Evolutionary conservation across 1,139 yeast genomes (phyloP), one percentile per base, ranked within the genome.

Genomic region (Pneumocystis murina): DNA sequence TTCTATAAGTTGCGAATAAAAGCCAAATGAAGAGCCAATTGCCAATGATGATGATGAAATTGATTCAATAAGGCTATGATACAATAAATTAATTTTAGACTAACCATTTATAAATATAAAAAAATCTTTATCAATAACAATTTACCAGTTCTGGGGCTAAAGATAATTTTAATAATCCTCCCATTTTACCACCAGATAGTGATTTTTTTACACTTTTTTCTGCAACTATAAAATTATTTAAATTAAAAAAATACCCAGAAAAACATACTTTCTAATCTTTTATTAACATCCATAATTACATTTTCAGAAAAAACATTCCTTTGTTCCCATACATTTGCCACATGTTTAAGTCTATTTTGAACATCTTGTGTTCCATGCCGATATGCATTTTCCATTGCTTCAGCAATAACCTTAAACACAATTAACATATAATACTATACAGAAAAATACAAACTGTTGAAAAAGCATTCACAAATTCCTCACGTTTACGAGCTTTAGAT

Each of bases 251-350:
- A 38, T 59, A 30, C 10, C 24, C 30, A 38, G 8, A 62, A 59
- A 38, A 64, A 62, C 7, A 68, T 71, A 61, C 70, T 66, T 38
- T 73, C 73, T 8, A 81, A 69, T 1, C 77, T 75, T 14, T 69
- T 70, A 59, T 75, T 77, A 69, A 86, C 76, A n/a, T 73, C 73
- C 8, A 72, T 71, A 61, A 85, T 76, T 33, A 79, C 82, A 1
- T 71, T 71, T 0, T 72, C 70, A 1, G 77, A 68, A 69, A 86
- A 87, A 1, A 89, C 81, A 35, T 73, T 71, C 62, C 96, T 76
- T 66, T 87, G 87, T 63, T 79, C 79, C 95, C 96, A 87, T 17
- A 89, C 94, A 61, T 78, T 81, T 1, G 87, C 77, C 35, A 87
- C 82, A 59, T 95, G 78, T 57, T 77, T 79, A 41, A 87, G 80